Evolutionary conservation across 73 alveolate species (phyloP).

Genomic region (Paramecium octaurelia): DNA sequence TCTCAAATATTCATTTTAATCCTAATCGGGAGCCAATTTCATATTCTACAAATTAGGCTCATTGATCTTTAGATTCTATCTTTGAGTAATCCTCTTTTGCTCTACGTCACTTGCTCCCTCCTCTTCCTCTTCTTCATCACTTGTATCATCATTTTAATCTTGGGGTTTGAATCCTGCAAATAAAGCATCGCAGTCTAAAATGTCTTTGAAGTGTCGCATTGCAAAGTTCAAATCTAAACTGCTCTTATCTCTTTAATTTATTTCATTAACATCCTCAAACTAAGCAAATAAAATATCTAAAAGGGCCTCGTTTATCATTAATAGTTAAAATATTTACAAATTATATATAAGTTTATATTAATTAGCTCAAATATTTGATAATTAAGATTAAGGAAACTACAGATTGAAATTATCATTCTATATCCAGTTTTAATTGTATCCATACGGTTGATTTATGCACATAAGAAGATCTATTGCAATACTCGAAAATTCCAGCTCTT

Average conservation of each 20-base stretch:
- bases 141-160: not conserved
- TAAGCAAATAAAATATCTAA: not conserved
- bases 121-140: not conserved
- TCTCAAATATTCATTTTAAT: not conserved
- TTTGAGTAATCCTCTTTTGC: not conserved
- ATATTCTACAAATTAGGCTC: not conserved
- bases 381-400: no score
- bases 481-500: no score
- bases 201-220: not conserved
- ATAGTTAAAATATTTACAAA: not conserved
- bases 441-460: no score
- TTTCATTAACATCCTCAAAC: not conserved
- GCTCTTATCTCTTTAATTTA: not conserved
- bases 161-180: not conserved
- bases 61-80: not conserved
- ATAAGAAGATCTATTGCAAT: no score
- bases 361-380: not conserved
- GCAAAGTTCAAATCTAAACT: not conserved
- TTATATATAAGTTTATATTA: not conserved
- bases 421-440: no score
- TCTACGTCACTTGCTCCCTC: not conserved
- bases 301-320: not conserved
- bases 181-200: not conserved
- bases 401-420: no score
- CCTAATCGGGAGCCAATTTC: not conserved